Base-by-base conservation (phyloP, 495 filamentous ascomycete genomes). In the Talaromyces adpressus region DNA sequence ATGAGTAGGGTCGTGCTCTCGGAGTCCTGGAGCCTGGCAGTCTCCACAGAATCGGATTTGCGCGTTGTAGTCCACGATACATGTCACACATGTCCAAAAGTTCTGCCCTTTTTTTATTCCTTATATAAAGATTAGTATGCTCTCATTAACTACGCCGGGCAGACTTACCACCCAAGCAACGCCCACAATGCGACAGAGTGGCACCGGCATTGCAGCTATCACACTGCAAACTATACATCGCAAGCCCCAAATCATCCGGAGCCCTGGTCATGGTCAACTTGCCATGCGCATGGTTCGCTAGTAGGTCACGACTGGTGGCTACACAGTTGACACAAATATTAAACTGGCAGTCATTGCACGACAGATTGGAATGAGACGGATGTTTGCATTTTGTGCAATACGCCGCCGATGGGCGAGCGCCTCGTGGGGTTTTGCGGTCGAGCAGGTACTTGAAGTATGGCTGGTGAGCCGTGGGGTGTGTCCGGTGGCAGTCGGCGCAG, bases 81-180 rank as follows among this genome's bases (percentile, higher is more conserved):
- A 62, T 34, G 60, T 62, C 8, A 62, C 60, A 20, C 60, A 62
- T 6, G 60, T 49, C 60, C 60, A 62, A 22, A 62, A 62, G 16
- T 30, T 62, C 5, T 53, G 32, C 36, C 60, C 25, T 9, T 52
- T 62, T 34, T 34, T 29, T 16, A 62, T 62, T 18, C 60, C 60
- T 62, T 20, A n/a, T 30, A 20, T 1, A 9, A 18, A 25, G 29
- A 27, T 36, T 16, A 58, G 56, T 9, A 32, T 58, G 12, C 20
- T 5, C 2, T 34, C 20, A 1, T 34, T 34, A 16, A 32, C 0
- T 20, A 29, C 9, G 1, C 7, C 1, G 29, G 7, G 23, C 4
- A 6, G 1, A 6, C 41, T 7, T 29, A 62, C 60, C 60, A 39
- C 51, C 51, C 7, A 16, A 20, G 27, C 60, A 62, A 20, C 60